A percentile compares a stretch with the other conserved stretches of the same genome.
These are phyloP conservation scores for Ogataea glucozyma DNA, from an alignment of 805 yeast species.

Conservation along the genomic window DNA sequence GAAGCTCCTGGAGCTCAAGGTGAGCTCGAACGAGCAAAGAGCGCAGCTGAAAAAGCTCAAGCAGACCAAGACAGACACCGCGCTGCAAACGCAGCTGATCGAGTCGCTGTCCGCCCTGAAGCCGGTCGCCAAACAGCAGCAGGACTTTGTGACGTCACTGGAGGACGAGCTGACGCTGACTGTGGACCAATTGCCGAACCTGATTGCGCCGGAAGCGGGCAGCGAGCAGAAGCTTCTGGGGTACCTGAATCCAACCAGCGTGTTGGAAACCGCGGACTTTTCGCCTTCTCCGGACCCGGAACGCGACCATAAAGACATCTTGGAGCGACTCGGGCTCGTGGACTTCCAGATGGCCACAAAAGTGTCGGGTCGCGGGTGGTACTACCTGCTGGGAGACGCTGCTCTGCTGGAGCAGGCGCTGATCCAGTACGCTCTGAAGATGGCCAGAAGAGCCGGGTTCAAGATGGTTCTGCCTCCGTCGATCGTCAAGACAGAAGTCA, in stretches of 20 bases:
- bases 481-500: slow-evolving; percentile 72
- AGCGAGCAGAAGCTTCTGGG: slow-evolving; percentile 46
- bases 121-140: slow-evolving; percentile 32
- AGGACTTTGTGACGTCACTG: slow-evolving; percentile 27
- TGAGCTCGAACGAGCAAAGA: slow-evolving; percentile 25
- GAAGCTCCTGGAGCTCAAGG: slow-evolving; percentile 23
- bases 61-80: slow-evolving; percentile 15
- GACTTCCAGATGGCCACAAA: slow-evolving; percentile 73
- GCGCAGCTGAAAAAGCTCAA: slow-evolving; percentile 21
- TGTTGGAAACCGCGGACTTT: slow-evolving; percentile 18
- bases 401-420: slow-evolving; percentile 89
- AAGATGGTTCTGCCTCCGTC: slow-evolving; percentile 79
- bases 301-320: slow-evolving; percentile 71
- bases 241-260: slow-evolving; percentile 48
- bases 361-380: slow-evolving; percentile 86
- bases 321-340: slow-evolving; percentile 60
- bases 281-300: slow-evolving; percentile 23
- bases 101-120: slow-evolving; percentile 29
- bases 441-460: slow-evolving; percentile 70
- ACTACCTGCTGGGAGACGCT: slow-evolving; percentile 79
- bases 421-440: slow-evolving; percentile 69
- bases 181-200: slow-evolving; percentile 63
- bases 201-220: slow-evolving; percentile 50
- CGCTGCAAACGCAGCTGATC: slow-evolving; percentile 14
- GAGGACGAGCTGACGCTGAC: slow-evolving; percentile 40